Percentiles rank a stretch among this genome's conserved stretches.
These are phyloP conservation scores for Arxiozyma telluris DNA, from an alignment of 1,139 yeast species.

Conservation along the genomic window DNA sequence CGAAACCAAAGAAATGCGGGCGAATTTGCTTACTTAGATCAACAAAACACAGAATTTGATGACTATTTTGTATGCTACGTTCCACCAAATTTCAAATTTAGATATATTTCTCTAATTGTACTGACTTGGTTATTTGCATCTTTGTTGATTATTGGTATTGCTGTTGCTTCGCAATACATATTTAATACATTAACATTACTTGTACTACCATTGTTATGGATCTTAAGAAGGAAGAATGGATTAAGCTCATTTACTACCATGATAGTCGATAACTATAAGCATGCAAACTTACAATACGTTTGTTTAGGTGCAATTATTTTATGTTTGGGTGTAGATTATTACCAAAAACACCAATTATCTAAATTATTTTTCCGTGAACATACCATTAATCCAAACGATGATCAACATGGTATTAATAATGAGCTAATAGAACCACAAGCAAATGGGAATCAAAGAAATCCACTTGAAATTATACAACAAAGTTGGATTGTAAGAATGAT, in stretches of 20 bases:
- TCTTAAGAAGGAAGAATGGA: conserved; percentile 5
- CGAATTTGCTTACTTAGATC: conserved; percentile 48
- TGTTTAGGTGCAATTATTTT: conserved; percentile 20
- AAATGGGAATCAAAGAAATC: conserved; percentile 1
- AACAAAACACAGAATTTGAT: conserved; percentile 41
- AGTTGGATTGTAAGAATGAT: conserved; percentile 5
- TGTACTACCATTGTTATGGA: conserved; percentile 8
- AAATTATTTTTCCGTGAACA: conserved; percentile 7
- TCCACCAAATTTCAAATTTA: conserved; percentile 64
- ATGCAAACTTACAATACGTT: conserved; percentile 17
- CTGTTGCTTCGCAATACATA: conserved; percentile 33
- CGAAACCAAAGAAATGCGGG: conserved; percentile 30
- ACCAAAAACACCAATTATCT: conserved; percentile 12
- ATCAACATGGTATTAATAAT: background rate
- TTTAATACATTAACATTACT: conserved; percentile 32
- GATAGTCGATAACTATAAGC: conserved; percentile 7
- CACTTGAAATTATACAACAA: conserved; percentile 6
- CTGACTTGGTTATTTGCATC: conserved; percentile 68
- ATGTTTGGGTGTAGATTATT: conserved; percentile 14
- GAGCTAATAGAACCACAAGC: background rate
- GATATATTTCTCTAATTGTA: conserved; percentile 49
- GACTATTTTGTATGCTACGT: conserved; percentile 72
- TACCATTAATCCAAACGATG: conserved; percentile 3
- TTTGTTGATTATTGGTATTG: conserved; percentile 35
- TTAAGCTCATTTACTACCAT: background rate